Base-by-base conservation (phyloP, 345 rosid species). In the Carallia brachiata region DNA sequence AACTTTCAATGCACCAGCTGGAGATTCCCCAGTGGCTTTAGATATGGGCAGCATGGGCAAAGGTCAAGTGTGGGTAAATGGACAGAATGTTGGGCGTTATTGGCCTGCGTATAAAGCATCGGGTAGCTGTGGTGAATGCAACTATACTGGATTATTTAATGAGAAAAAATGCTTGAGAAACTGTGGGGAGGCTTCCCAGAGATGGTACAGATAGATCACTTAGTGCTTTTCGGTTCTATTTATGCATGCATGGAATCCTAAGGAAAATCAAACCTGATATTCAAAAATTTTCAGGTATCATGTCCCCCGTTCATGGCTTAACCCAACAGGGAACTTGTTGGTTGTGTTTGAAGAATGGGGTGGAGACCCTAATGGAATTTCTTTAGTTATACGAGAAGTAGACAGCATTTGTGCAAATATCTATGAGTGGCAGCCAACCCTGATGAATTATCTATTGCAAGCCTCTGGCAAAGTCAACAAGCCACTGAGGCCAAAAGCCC, bases 331-430 rank as follows among this genome's bases (percentile, higher is more conserved):
- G 65, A 96, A 96, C 81, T 79, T 90, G 73, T 66, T 96, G 79
- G 96, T 96, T 73, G 96, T 96, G 73, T 89, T 92, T 69, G 99
- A 96, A 78, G 99, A 96, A 83, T 92, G 91, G 93, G 99, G 99
- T 59, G 98, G 99, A 65, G 89, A 96, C 52, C 99, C 99, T 0
- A 92, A 90, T 36, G 91, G 91, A 17, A 89, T 96, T 70, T 77
- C 89, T 19, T 69, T 96, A 81, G 98, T 92, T 17, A 86, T 94
- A 74, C 78, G 99, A 72, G 91, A 88, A 55, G 84, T 91, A 28
- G 98, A 88, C 70, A 92, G 84, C 32, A 91, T 92, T 6, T 96
- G 99, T 60, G 90, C 97, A 56, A 90, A 90, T 78, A 87, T 89
- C 72, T 80, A 89, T 0, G 99, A 96, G 82, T 92, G 98, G 99